Percentiles rank a stretch among this genome's conserved stretches.
Conservation (phyloP, 1,284 basidiomycete species). For the Papiliotrema flavescens region DNA sequence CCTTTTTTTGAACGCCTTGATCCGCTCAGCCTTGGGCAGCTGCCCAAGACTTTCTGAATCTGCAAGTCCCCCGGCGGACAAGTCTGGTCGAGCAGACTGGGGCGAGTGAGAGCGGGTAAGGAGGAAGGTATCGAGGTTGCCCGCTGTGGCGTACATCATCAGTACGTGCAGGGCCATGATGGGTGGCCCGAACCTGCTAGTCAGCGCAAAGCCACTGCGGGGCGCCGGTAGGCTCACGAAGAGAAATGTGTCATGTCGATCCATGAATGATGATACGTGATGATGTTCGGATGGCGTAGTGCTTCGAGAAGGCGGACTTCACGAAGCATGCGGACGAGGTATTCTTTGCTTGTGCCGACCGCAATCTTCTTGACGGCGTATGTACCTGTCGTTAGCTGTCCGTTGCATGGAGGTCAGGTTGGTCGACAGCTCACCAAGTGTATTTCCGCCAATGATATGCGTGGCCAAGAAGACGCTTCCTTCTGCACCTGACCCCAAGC, state of each 20-base stretch:
- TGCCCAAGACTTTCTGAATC: conserved; percentile 54
- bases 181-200: conserved; percentile 65
- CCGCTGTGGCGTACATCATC: conserved; percentile 91
- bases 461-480: conserved; percentile 66
- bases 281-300: conserved; percentile 85
- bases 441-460: conserved; percentile 38
- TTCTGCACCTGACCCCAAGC: conserved; percentile 86
- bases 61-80: conserved; percentile 22
- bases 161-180: conserved; percentile 79
- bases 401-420: no score
- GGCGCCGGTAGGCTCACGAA: conserved; percentile 15
- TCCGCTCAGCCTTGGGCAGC: conserved; percentile 57
- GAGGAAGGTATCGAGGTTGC: conserved; percentile 77
- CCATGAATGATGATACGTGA: conserved; percentile 95
- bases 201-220: neutral
- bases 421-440: conserved; percentile 22
- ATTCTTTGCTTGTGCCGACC: conserved; percentile 79
- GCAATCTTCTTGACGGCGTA: conserved; percentile 96
- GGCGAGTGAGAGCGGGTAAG: conserved; percentile 60
- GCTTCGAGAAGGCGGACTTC: conserved; percentile 81
- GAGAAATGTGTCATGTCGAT: conserved; percentile 81
- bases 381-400: conserved; percentile 23
- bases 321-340: conserved; percentile 72
- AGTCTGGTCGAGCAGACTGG: conserved; percentile 45
- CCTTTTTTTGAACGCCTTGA: conserved; percentile 51